Base-by-base conservation (phyloP, 2,329 filamentous ascomycete species). In the Alternaria metachromatica region DNA sequence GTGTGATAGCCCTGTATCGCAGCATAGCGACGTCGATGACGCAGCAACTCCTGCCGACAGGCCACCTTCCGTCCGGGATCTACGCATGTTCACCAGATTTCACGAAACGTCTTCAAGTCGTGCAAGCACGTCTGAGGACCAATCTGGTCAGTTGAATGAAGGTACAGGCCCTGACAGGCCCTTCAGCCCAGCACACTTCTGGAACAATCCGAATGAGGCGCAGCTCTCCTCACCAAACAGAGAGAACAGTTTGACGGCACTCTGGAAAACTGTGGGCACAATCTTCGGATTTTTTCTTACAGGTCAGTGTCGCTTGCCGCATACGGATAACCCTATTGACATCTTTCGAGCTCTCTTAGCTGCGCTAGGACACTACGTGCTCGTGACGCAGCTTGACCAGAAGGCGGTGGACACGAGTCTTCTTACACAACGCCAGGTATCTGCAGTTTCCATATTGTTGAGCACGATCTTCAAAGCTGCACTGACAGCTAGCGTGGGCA, bases 1-100 rank as follows among this genome's bases (percentile, higher is more conserved):
- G 37, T 0, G 37, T 10, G 0, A 41, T 18, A 18, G n/a, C 0
- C n/a, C 9, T 11, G 37, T 0, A 2, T 41, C 37, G 0, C 37
- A 41, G 15, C 37, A 41, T 41, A 41, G 8, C 37, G 37, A 18
- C 4, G 0, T 41, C 37, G n/a, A 41, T 0, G n/a, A 41, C n/a
- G 5, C n/a, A 18, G n/a, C 37, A 41, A 18, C 0, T 18, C 5
- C 1, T 18, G 37, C 37, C 37, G n/a, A 18, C 37, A 2, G 9
- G 37, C 9, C 9, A 18, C n/a, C 9, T 0, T 18, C 37, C 0
- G 37, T 18, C 15, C 37, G 0, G 37, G 0, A 18, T 41, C 9
- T 41, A 2, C 37, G 9, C n/a, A 41, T 41, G 37, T 18, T 41
- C 37, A 18, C 37, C n/a, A 41, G n/a, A 18, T 37, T 4, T 4